Conservation (phyloP, 2,329 filamentous ascomycete species). For the Emergomyces pasteurianus region DNA sequence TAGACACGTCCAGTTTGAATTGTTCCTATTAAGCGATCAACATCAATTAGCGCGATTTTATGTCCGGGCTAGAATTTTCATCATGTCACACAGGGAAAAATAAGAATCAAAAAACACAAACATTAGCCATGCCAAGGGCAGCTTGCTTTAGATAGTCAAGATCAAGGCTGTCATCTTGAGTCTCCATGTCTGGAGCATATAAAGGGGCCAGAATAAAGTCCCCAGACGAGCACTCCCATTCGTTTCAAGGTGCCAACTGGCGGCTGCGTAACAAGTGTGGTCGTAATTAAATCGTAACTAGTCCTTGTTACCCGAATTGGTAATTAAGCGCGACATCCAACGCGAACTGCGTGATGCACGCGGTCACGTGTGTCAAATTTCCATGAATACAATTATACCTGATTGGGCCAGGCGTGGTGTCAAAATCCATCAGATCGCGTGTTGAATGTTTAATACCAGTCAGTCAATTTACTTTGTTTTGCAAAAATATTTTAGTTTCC, state of each 20-base stretch:
- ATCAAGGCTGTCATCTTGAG: constrained; percentile 30
- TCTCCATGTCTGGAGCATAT: constrained; percentile 21
- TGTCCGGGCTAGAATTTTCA: not conserved
- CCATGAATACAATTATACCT: constrained; percentile 3
- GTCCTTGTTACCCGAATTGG: not conserved
- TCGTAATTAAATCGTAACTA: not conserved
- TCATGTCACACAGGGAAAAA: not conserved
- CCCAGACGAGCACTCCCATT: not conserved
- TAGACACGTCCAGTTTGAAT: not conserved
- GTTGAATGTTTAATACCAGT: no score
- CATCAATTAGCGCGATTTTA: constrained; percentile 1
- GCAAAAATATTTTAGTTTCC: not conserved
- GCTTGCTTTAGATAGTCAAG: constrained; percentile 29
- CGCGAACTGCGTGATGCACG: not conserved
- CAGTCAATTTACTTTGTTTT: not conserved
- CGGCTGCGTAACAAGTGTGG: not conserved
- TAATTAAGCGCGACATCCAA: not conserved
- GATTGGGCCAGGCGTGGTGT: not conserved
- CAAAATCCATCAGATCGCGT: no score
- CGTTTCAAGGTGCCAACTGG: not conserved
- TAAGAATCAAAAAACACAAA: constrained; percentile 16
- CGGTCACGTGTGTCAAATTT: constrained; percentile 3
- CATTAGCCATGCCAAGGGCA: constrained; percentile 27
- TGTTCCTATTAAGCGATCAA: constrained; percentile 1
- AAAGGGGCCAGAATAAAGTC: not conserved